Evolutionary conservation across 345 rosid genomes (phyloP), one percentile per base, ranked within the genome.

Genomic region (Brassica juncea): DNA sequence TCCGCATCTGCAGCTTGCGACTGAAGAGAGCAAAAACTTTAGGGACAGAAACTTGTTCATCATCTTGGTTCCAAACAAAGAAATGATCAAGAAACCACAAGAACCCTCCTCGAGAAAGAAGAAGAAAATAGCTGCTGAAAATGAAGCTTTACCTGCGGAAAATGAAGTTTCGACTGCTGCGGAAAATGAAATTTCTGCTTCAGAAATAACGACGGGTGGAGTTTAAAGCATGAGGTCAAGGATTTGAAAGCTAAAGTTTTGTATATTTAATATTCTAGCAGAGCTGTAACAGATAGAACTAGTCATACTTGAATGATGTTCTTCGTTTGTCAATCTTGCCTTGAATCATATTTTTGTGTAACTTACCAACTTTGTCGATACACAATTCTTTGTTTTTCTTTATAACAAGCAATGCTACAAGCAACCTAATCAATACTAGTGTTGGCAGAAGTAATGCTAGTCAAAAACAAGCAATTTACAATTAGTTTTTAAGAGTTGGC

Each of bases 21-120:
- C 83, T 12, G 97, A 92, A 88, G 99, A 91, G 86, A 86, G 86
- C 86, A 91, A 91, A 84, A 94, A 78, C 77, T 91, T 92, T 77
- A 85, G 88, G 39, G 97, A 87, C 62, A 86, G 94, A 75, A 91
- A 87, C 82, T 79, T 92, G 66, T 91, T 87, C 83, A 90, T 94
- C 7, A 82, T 88, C 39, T 82, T 92, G 90, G 93, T 90, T 10
- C 97, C 99, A 28, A 92, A 91, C 74, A 94, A 94, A 78, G 91
- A 89, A 27, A 44, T 87, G 79, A 68, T 83, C 67, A 87, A 84
- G 81, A 91, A 88, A 89, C 79, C 87, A 47, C 95, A 84, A 86
- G 97, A 91, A 75, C 91, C 86, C n/a, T 71, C 86, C 15, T 47
- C 77, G 8, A 92, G 89, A 83, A 89, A 88, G 81, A 90, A 82